Evolutionary conservation across 2,329 filamentous ascomycete genomes (phyloP).

Genomic region (Aspergillus sp.): DNA sequence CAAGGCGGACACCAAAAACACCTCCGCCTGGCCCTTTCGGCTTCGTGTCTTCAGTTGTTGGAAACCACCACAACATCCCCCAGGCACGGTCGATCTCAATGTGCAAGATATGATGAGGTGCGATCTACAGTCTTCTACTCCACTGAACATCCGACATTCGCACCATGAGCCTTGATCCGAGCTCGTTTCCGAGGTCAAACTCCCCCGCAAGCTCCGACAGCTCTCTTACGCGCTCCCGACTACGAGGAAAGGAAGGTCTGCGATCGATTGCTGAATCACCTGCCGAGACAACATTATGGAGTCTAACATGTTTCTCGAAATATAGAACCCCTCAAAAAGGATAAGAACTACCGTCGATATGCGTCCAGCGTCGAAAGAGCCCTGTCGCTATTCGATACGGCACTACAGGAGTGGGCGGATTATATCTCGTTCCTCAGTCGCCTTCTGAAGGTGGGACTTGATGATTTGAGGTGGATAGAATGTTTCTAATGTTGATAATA

Average conservation of each 20-base stretch:
- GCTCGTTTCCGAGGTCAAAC: conserved; percentile 37
- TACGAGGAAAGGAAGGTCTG: conserved; percentile 72
- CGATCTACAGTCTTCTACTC: conserved; percentile 13
- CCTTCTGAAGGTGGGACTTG: conserved; percentile 68
- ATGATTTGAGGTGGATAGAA: not conserved
- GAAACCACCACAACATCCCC: conserved; percentile 10
- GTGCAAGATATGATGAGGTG: conserved; percentile 32
- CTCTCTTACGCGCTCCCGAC: conserved; percentile 73
- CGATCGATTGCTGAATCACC: conserved; percentile 1
- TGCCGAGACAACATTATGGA: not conserved
- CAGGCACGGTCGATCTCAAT: conserved; percentile 14
- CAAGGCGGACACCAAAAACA: conserved; percentile 7
- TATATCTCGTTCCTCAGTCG: conserved; percentile 96
- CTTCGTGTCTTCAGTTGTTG: conserved; percentile 3
- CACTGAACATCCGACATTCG: conserved; percentile 22
- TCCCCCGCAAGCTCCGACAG: conserved; percentile 84
- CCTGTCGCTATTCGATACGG: conserved; percentile 83
- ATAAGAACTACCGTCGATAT: conserved; percentile 78
- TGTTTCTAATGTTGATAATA: not conserved
- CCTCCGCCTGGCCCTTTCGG: conserved; percentile 17
- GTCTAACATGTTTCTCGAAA: not conserved
- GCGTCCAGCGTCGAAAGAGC: conserved; percentile 82
- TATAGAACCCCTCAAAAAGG: conserved; percentile 45
- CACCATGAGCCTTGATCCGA: conserved; percentile 41
- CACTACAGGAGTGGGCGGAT: conserved; percentile 97